These are phyloP conservation scores for Leucosporidium creatinivorum DNA, from an alignment of 768 basidiomycete species.

Conservation along the genomic window DNA sequence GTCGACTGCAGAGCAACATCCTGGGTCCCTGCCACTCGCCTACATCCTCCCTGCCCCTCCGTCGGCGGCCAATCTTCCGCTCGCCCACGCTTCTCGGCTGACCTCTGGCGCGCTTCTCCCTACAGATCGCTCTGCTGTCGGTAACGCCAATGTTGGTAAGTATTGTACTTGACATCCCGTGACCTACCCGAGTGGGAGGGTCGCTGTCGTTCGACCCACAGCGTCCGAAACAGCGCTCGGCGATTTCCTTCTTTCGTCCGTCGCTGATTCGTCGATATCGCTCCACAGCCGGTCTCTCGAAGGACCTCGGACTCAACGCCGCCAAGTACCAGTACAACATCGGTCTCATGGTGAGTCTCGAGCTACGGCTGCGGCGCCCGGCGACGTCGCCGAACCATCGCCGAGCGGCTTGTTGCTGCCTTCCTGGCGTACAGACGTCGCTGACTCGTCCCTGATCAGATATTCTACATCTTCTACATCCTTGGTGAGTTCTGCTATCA, in stretches of 20 bases:
- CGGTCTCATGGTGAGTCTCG: neutral
- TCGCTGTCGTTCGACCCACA: too few relatives aligned
- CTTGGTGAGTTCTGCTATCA: too few relatives aligned
- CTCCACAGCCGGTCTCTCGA: neutral
- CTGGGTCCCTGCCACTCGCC: too few relatives aligned
- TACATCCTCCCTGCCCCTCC: neutral
- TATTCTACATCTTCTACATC: constrained; percentile 23
- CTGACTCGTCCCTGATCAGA: neutral
- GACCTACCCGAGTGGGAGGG: too few relatives aligned
- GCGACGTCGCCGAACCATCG: neutral
- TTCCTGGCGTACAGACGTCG: neutral
- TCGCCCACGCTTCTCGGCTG: neutral
- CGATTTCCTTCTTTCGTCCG: constrained; percentile 3
- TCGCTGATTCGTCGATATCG: neutral
- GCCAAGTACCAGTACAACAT: constrained; percentile 6
- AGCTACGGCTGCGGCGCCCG: too few relatives aligned
- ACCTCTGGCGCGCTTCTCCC: too few relatives aligned
- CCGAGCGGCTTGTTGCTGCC: too few relatives aligned
- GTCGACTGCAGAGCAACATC: too few relatives aligned
- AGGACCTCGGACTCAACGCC: neutral
- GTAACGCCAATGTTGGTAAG: constrained; percentile 21
- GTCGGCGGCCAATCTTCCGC: neutral
- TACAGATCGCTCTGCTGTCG: constrained; percentile 4
- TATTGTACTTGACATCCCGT: neutral
- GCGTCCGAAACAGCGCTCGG: neutral